Base-by-base conservation (phyloP, 2,329 filamentous ascomycete genomes). In the Thelonectria rubi region DNA sequence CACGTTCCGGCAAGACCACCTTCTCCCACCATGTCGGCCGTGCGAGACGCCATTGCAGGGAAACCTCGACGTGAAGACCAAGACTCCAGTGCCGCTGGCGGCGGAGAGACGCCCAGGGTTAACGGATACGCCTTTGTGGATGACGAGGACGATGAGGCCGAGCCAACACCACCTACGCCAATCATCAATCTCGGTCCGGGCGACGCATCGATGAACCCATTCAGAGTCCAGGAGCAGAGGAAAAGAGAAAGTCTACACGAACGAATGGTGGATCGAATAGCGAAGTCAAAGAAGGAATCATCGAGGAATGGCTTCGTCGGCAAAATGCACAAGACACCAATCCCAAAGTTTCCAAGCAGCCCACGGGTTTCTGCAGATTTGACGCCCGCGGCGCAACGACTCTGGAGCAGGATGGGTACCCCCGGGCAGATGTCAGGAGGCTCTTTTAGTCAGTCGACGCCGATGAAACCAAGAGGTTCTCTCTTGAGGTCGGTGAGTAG, bases 71-170 rank as follows among this genome's bases (percentile, higher is more conserved):
- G 82, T 2, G 84, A 82, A 9, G 86, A 89, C 21, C 86, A 87
- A 12, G 88, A 92, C 67, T 86, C 86, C 0, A 80, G 71, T 6
- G 83, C 83, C 2, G 69, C 70, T 0, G 82, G 63, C 1, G 71
- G 82, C 15, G 85, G 84, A 60, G 93, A 96, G 76, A 98, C 94
- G 0, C 95, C 94, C 0, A 86, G 92, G 2, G 92, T 98, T 0
- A 97, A 96, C 65, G 95, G 95, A 1, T 99, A 97, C 75, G 87
- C 93, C 0, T 98, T 97, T 77, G 94, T 99, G 37, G 93, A 97
- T 68, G 93, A 96, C 58, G 91, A 91, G 50, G 83, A 86, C 42
- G 85, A 83, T 15, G 79, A 80, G 15, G 68, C 72, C 2, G 71
- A 75, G 8, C n/a, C 56, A 5, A 21, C 55, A 8, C 39, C 55